A percentile compares a stretch with the other conserved stretches of the same genome.
Evolutionary conservation across 2,329 filamentous ascomycete genomes (phyloP).

Genomic region (Capronia americana): DNA sequence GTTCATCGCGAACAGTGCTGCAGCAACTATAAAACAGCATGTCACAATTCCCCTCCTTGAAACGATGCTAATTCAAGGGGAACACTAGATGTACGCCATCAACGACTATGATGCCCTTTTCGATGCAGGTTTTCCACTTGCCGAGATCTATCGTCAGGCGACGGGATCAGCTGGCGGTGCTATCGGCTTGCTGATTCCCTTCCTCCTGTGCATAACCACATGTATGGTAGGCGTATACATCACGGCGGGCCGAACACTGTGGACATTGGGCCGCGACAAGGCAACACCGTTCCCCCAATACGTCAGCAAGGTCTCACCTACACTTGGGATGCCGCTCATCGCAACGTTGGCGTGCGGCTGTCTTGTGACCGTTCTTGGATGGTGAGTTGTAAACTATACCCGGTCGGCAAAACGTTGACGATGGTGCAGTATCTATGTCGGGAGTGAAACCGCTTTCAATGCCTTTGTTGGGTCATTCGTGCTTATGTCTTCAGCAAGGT

Average conservation of each 20-base stretch:
- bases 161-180: conserved; percentile 60
- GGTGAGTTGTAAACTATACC: conserved; percentile 27
- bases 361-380: conserved; percentile 61
- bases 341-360: conserved; percentile 60
- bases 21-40: not conserved
- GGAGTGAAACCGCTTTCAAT: conserved; percentile 55
- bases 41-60: not conserved
- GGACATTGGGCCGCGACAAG: conserved; percentile 65
- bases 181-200: conserved; percentile 60
- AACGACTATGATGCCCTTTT: conserved; percentile 52
- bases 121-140: conserved; percentile 64
- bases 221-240: conserved; percentile 64
- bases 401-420: conserved; percentile 57
- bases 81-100: conserved; percentile 59
- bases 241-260: conserved; percentile 67
- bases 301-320: conserved; percentile 56
- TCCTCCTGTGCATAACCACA: conserved; percentile 60
- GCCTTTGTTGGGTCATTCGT: conserved; percentile 66
- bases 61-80: not conserved
- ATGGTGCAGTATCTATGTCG: conserved; percentile 56
- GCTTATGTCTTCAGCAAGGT: conserved; percentile 61
- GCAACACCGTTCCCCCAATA: conserved; percentile 61
- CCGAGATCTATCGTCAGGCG: conserved; percentile 69
- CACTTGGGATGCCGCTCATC: conserved; percentile 60
- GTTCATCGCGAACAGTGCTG: not conserved